Percentiles rank a stretch among this genome's conserved stretches.
phyloP scores from a whole-genome alignment of 176 grass and related monocot species.

The Hyparrhenia diplandra region DNA sequence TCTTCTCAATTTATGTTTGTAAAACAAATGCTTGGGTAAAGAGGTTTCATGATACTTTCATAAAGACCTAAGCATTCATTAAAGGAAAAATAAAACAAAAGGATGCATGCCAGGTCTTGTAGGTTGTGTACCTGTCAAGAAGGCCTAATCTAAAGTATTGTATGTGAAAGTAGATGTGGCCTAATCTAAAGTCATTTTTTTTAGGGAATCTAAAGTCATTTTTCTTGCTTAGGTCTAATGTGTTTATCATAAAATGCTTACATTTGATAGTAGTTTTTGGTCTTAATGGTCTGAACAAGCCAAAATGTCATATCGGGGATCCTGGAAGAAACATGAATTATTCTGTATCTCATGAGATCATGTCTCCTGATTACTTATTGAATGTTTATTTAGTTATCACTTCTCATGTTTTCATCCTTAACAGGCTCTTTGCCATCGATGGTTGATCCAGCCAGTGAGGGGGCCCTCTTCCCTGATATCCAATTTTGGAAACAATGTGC shows the following conservation, averaged over 20 bases:
- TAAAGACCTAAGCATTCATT: neutral
- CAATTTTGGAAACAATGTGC: constrained; percentile 88
- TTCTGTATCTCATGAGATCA: neutral
- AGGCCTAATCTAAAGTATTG: neutral
- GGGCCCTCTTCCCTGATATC: constrained; percentile 71
- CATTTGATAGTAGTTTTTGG: neutral
- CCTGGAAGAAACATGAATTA: neutral
- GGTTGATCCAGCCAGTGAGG: constrained; percentile 51
- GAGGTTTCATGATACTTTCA: too few species aligned
- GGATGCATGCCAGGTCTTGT: neutral
- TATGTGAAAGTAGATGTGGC: neutral
- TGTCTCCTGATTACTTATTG: neutral
- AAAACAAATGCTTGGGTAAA: neutral
- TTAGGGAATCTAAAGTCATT: neutral
- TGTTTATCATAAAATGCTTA: neutral
- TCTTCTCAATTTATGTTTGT: neutral
- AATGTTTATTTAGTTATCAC: neutral
- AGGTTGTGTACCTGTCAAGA: neutral
- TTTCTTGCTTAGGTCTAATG: neutral
- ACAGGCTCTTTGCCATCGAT: constrained; percentile 61
- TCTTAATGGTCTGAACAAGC: neutral
- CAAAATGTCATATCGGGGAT: neutral
- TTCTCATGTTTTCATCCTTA: constrained; percentile 22
- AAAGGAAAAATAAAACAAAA: neutral
- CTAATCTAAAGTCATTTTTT: too few species aligned